Conservation (phyloP, 352 stramenopile genomes). For the Peronospora destructor region DNA sequence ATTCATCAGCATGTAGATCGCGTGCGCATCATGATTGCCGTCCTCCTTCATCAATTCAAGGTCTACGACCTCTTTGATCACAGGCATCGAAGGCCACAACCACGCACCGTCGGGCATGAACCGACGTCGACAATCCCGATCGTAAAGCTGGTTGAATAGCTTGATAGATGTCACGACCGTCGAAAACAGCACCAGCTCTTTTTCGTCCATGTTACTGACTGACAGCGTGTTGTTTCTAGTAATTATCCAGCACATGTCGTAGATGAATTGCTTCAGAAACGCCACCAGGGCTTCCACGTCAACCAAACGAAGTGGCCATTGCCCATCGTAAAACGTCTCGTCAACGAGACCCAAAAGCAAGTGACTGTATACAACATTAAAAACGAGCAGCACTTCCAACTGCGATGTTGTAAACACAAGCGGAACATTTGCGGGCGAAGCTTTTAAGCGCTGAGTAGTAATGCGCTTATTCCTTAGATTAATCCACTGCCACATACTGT, state of each 20-base stretch:
- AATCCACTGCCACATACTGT: slow-evolving; percentile 39
- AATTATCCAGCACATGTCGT: slow-evolving; percentile 58
- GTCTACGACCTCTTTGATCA: slow-evolving; percentile 57
- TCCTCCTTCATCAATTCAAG: slow-evolving; percentile 60
- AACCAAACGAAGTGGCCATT: slow-evolving; percentile 42
- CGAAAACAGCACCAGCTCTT: slow-evolving; percentile 35
- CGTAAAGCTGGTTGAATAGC: slow-evolving; percentile 78
- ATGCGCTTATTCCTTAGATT: slow-evolving; percentile 14
- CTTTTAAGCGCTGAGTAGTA: slow-evolving; percentile 1
- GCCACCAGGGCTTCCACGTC: slow-evolving; percentile 40
- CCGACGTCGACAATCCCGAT: slow-evolving; percentile 50
- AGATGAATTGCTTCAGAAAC: slow-evolving; percentile 63
- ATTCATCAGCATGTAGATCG: slow-evolving; percentile 43
- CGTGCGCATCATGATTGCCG: slow-evolving; percentile 32
- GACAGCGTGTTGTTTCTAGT: slow-evolving; percentile 17
- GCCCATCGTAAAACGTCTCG: slow-evolving; percentile 59
- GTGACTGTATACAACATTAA: slow-evolving; percentile 63
- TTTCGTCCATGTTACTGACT: slow-evolving; percentile 17
- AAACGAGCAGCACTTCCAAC: slow-evolving; percentile 44
- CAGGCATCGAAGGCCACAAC: slow-evolving; percentile 68
- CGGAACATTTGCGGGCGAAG: slow-evolving; percentile 10
- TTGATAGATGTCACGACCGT: slow-evolving; percentile 55
- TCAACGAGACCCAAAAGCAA: slow-evolving; percentile 59
- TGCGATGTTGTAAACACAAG: slow-evolving; percentile 19
- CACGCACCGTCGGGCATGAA: slow-evolving; percentile 44